Conservation (phyloP, 2,329 filamentous ascomycete genomes). For the Cyphellophora attinorum region DNA sequence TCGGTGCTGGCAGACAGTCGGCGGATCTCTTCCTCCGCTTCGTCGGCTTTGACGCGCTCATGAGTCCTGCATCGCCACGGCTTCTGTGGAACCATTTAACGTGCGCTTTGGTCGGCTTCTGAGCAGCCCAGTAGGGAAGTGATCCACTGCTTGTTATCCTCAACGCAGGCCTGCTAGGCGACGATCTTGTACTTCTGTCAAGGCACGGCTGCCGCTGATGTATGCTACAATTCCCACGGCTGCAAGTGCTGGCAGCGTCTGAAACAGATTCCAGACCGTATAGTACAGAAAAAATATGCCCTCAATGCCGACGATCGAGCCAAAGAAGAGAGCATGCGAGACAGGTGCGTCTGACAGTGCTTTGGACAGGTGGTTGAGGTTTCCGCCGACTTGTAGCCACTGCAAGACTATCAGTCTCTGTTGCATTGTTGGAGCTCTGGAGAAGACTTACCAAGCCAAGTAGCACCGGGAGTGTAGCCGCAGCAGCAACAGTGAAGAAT, state of each 20-base stretch:
- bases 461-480: slow-evolving; percentile 64
- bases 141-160: no score
- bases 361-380: slow-evolving; percentile 65
- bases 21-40: no score
- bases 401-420: slow-evolving; percentile 26
- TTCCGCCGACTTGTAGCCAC: slow-evolving; percentile 78
- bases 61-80: no score
- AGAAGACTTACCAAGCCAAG: slow-evolving; percentile 53
- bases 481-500: slow-evolving; percentile 63
- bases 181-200: slow-evolving; percentile 86
- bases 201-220: slow-evolving; percentile 77
- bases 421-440: not conserved
- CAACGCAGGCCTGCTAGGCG: slow-evolving; percentile 63
- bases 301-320: slow-evolving; percentile 79
- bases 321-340: slow-evolving; percentile 75
- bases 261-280: slow-evolving; percentile 81
- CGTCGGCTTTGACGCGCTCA: no score
- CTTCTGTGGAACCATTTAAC: no score
- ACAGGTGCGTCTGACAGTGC: slow-evolving; percentile 69
- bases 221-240: slow-evolving; percentile 63
- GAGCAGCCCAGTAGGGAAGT: no score
- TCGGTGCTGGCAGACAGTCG: no score
- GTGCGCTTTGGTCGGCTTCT: no score
- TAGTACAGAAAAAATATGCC: slow-evolving; percentile 94
- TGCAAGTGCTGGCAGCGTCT: slow-evolving; percentile 65